phyloP scores from a whole-genome alignment of 2,329 filamentous ascomycete species.

The Beauveria pseudobassiana region DNA sequence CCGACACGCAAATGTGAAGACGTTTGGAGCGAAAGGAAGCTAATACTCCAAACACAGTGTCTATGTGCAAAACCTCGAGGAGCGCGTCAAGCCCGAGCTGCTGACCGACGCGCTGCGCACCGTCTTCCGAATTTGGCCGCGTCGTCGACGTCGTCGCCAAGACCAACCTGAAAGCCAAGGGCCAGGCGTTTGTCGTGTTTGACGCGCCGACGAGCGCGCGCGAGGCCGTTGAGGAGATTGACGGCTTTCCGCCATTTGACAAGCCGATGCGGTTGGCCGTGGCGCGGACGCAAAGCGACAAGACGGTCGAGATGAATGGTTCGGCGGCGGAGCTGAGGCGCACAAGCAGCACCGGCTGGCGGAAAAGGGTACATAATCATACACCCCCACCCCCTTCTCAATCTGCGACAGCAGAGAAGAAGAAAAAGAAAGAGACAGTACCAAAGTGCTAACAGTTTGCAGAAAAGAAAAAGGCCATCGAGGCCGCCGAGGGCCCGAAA shows the following conservation, averaged over 20 bases:
- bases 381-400: too few relatives aligned
- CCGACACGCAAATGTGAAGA: conserved; percentile 41
- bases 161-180: conserved; percentile 84
- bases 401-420: too few relatives aligned
- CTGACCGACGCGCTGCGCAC: conserved; percentile 66
- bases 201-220: conserved; percentile 71
- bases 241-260: conserved; percentile 88
- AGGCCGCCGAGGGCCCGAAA: conserved; percentile 71
- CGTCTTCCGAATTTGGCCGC: conserved; percentile 83
- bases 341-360: conserved; percentile 80
- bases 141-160: conserved; percentile 83
- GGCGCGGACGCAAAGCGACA: conserved; percentile 79
- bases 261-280: conserved; percentile 83
- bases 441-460: neutral
- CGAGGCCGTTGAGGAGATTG: conserved; percentile 77
- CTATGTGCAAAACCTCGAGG: conserved; percentile 79
- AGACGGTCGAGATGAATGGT: conserved; percentile 69
- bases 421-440: neutral
- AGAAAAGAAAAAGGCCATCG: conserved; percentile 73
- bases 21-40: conserved; percentile 11
- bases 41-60: conserved; percentile 35
- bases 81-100: conserved; percentile 75
- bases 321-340: conserved; percentile 69
- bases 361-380: conserved; percentile 65
- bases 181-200: conserved; percentile 92